These are phyloP conservation scores for Didymellaceae sp. DNA, from an alignment of 2,329 filamentous ascomycete genomes.

Conservation along the genomic window DNA sequence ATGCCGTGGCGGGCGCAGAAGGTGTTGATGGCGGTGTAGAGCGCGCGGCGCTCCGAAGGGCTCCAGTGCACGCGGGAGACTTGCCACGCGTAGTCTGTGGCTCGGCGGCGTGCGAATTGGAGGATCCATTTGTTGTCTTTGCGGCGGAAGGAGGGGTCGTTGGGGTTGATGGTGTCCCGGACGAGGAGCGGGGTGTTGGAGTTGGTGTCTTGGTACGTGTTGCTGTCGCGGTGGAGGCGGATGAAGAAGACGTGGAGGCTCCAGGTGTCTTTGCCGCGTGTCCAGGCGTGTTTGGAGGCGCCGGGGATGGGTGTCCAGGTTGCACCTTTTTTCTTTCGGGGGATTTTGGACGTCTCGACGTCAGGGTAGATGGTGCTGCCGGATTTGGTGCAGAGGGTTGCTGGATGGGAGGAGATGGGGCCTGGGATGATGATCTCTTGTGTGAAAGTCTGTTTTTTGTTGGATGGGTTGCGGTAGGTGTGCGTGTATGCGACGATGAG, in stretches of 20 bases:
- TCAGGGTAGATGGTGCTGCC: conserved; percentile 3
- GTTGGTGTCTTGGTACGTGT: conserved; percentile 12
- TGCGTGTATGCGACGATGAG: too few relatives aligned
- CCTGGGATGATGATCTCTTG: conserved; percentile 1
- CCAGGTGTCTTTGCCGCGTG: conserved; percentile 9
- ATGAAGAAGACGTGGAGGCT: conserved; percentile 15
- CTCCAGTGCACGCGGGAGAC: conserved; percentile 14
- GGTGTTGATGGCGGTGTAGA: conserved; percentile 13
- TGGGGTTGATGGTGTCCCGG: conserved; percentile 15
- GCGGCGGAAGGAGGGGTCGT: conserved; percentile 7
- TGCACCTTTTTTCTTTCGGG: not conserved
- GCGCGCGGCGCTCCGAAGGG: conserved; percentile 9
- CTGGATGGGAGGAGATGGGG: not conserved
- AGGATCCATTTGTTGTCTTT: conserved; percentile 24
- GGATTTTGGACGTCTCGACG: not conserved
- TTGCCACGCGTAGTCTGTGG: conserved; percentile 5
- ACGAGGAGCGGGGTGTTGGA: conserved; percentile 5
- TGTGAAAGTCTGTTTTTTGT: too few relatives aligned
- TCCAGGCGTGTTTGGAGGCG: conserved; percentile 6
- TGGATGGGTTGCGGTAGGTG: too few relatives aligned
- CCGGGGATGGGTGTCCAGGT: conserved; percentile 2
- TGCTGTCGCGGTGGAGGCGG: conserved; percentile 6
- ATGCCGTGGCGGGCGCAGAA: conserved; percentile 13
- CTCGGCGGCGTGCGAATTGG: conserved; percentile 19
- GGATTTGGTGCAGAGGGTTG: not conserved